A percentile compares a stretch with the other conserved stretches of the same genome.
Conservation (phyloP, 176 grass and related monocot species). For the Puccinellia tenuiflora region DNA sequence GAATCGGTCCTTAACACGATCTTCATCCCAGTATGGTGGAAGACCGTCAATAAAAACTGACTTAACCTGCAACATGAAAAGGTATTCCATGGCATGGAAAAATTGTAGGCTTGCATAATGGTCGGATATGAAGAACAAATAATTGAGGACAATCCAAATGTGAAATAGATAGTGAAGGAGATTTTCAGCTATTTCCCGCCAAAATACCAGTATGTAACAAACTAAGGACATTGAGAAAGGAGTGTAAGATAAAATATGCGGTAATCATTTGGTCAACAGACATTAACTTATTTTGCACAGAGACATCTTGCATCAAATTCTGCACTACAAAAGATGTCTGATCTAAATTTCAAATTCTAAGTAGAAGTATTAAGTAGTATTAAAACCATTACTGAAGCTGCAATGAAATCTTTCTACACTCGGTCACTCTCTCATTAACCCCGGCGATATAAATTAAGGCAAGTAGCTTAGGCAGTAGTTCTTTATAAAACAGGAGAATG, state of each 20-base stretch:
- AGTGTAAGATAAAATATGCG: not conserved
- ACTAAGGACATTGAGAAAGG: not conserved
- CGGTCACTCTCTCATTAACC: not conserved
- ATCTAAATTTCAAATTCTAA: not conserved
- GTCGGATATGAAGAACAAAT: not conserved
- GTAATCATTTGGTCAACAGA: not conserved
- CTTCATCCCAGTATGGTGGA: slow-evolving; percentile 77
- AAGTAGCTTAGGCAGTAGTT: not conserved
- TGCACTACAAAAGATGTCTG: not conserved
- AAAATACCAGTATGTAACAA: not conserved
- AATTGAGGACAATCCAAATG: not conserved
- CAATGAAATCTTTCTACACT: not conserved
- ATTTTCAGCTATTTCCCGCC: not conserved
- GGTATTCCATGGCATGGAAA: not conserved
- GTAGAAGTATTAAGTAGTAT: not conserved
- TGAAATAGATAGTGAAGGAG: not conserved
- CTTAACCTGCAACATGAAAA: slow-evolving; percentile 44
- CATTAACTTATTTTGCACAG: not conserved
- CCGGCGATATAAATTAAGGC: not conserved
- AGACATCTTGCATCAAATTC: not conserved
- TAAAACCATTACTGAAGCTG: not conserved
- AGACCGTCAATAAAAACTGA: slow-evolving; percentile 68
- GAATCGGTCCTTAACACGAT: slow-evolving; percentile 56
- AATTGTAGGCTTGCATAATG: not conserved
- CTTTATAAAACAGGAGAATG: not conserved